These are phyloP conservation scores for Chrysoporthe austroafricana DNA, from an alignment of 2,329 filamentous ascomycete species.

Conservation along the genomic window DNA sequence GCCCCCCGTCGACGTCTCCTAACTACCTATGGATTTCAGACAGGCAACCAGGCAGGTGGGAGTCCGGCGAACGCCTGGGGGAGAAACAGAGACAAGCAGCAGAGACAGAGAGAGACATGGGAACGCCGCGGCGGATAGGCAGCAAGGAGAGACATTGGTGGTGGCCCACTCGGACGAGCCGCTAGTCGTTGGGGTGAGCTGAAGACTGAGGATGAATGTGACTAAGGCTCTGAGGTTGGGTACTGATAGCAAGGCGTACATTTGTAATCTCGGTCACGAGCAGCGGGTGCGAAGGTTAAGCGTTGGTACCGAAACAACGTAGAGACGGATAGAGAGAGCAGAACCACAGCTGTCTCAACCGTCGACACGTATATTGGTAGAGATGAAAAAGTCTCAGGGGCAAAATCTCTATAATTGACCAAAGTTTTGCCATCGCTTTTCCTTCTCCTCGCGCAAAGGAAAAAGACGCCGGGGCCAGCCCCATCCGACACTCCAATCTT, in stretches of 20 bases:
- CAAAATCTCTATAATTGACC: background rate
- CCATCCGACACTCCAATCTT: conserved; percentile 1
- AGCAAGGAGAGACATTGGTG: conserved; percentile 6
- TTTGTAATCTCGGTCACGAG: background rate
- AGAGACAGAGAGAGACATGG: background rate
- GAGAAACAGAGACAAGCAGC: conserved; percentile 17
- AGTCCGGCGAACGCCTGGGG: conserved; percentile 24
- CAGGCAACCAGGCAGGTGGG: conserved; percentile 1
- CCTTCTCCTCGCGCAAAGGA: background rate
- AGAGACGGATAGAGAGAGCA: no score
- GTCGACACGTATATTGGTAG: background rate
- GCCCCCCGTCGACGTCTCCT: background rate
- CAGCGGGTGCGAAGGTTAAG: background rate
- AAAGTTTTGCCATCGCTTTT: background rate
- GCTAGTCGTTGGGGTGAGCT: background rate
- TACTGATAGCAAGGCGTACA: background rate
- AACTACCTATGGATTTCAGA: background rate
- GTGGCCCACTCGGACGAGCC: background rate
- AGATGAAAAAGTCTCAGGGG: background rate
- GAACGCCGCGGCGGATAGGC: background rate
- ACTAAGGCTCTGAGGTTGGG: background rate
- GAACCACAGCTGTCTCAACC: background rate
- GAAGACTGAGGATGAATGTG: background rate
- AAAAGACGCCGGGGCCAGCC: background rate
- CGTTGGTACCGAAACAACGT: background rate